Conservation (phyloP, 75 land plant genomes). For the Pinus taeda region DNA sequence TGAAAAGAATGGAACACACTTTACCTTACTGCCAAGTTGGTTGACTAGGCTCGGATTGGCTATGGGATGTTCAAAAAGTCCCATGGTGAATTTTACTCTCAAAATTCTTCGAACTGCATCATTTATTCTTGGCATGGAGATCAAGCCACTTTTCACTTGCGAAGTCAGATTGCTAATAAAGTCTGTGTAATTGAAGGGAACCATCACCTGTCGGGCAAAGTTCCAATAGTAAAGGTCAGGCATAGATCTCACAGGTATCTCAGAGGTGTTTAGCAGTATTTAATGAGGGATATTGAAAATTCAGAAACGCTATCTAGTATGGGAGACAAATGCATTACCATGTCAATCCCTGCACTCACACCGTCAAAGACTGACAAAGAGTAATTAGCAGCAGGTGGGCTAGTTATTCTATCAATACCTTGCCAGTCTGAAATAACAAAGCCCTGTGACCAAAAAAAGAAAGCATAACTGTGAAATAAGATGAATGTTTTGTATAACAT, state of each 20-base stretch:
- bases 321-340: conserved; percentile 28
- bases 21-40: conserved; percentile 33
- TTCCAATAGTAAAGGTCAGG: background rate
- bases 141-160: conserved; percentile 24
- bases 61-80: conserved; percentile 60
- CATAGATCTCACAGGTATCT: background rate
- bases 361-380: conserved; percentile 45
- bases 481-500: background rate
- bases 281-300: background rate
- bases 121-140: conserved; percentile 47
- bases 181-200: conserved; percentile 37
- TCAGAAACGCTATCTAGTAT: background rate
- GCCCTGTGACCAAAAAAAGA: conserved; percentile 21
- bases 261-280: background rate
- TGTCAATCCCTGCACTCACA: conserved; percentile 61
- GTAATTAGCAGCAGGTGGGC: conserved; percentile 54
- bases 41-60: conserved; percentile 27
- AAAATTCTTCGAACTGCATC: conserved; percentile 69
- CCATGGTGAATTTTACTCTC: conserved; percentile 52
- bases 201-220: conserved; percentile 49
- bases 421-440: conserved; percentile 69
- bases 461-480: background rate
- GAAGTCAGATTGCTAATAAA: conserved; percentile 34
- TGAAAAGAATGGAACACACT: background rate
- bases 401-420: conserved; percentile 63